Evolutionary conservation across 2,329 filamentous ascomycete genomes (phyloP), one percentile per base, ranked within the genome.

Genomic region (Anthostomella pinea): DNA sequence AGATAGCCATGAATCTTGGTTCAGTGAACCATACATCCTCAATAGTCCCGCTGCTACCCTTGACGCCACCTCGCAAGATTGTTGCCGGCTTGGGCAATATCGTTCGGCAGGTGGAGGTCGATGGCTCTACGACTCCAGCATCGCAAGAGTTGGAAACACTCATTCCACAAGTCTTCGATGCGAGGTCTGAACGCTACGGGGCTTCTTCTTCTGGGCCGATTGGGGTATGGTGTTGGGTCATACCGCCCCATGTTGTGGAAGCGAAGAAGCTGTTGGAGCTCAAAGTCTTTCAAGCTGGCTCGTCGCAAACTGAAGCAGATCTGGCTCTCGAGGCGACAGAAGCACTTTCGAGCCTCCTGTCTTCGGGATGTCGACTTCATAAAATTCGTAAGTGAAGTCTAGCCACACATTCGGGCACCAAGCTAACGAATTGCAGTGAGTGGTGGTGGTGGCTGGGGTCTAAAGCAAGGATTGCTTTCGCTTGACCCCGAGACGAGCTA

Each of bases 401-500:
- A n/a, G n/a, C 22, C 30, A 7, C 47, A 47, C 30, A 53, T 23
- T n/a, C 4, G 51, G 38, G 46, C 35, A 33, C 33, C 29, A 38
- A 42, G 38, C 49, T 55, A 52, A 45, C 30, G 10, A 27, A 19
- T 20, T 35, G 62, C 68, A 73, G 77, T 90, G 45, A 89, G 85
- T 52, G 87, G 87, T 4, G 87, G 87, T 29, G 87, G 87, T 26
- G 87, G 87, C 14, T 94, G 87, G 87, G 87, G 87, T 11, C 69
- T 76, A 38, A 93, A 91, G 58, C 80, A 84, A 51, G 87, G 87
- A 1, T 66, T 94, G 1, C 66, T 94, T 3, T 87, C 87, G 5
- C 70, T 94, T 4, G 87, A 93, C 53, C 85, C 87, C 3, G 75
- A 87, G 46, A 72, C 68, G 11, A 68, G 59, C 14, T 75, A 77